Base-by-base conservation (phyloP, 2,329 filamentous ascomycete species). In the Achaetomium macrosporum region DNA sequence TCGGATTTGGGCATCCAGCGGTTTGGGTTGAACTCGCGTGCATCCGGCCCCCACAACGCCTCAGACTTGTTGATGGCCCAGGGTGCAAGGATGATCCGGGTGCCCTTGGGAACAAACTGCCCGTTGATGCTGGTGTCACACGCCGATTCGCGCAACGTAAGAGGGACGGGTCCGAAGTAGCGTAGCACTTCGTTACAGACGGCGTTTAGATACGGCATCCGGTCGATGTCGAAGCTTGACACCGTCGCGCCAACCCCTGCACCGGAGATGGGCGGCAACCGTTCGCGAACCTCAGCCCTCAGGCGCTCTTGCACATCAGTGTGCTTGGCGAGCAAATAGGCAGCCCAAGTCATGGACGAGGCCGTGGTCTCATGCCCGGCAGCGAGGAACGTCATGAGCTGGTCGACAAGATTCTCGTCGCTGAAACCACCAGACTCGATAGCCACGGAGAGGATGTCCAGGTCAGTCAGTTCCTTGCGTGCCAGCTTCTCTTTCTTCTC, bases 331-430 rank as follows among this genome's bases (percentile, higher is more conserved):
- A 93, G 77, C 41, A 85, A 72, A 64, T 90, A 88, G 8, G 83
- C 69, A 3, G 84, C 79, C 86, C 87, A 92, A n/a, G 84, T 86
- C 65, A 93, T 75, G 16, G 87, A 78, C 1, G 83, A 79, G 1
- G 88, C 82, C 0, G 87, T 91, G 1, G 88, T 92, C 70, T 92
- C 87, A 67, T 92, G 88, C 19, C 85, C 85, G 0, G 90, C 90
- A 1, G 85, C 86, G 5, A 95, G 79, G 72, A 95, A 93, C 0
- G 88, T 95, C 88, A 95, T 93, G 65, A 93, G 79, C 69, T 95
- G 90, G 66, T 93, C 87, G 35, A 90, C 81, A n/a, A 95, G 79
- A 55, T 89, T 83, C 45, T 90, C 86, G 57, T 93, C 88, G 12
- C 72, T 79, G 69, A 95, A 93, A 6, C 76, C 82, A 43, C 87